A percentile compares a stretch with the other conserved stretches of the same genome.
phyloP scores from a whole-genome alignment of 768 basidiomycete species.

The Rhodotorula babjevae region DNA sequence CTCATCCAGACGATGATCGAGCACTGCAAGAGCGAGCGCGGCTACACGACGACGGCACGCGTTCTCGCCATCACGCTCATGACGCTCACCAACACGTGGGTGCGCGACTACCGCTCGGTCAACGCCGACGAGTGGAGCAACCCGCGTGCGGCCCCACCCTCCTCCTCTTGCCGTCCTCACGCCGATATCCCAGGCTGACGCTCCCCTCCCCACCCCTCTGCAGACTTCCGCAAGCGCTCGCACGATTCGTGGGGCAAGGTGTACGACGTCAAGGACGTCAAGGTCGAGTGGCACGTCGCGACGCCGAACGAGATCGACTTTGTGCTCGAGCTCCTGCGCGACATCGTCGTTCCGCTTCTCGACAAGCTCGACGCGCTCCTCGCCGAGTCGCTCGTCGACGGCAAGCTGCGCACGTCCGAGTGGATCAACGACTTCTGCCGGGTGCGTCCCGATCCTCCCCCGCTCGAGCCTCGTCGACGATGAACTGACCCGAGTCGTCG shows the following conservation, averaged over 20 bases:
- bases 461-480: neutral
- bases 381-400: slow-evolving; percentile 54
- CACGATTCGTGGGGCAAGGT: slow-evolving; percentile 67
- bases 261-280: slow-evolving; percentile 65
- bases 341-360: slow-evolving; percentile 63
- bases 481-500: neutral
- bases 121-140: slow-evolving; percentile 72
- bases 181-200: slow-evolving; percentile 52
- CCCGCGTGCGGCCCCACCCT: slow-evolving; percentile 54
- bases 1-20: slow-evolving; percentile 63
- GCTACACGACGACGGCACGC: slow-evolving; percentile 75
- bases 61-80: slow-evolving; percentile 66
- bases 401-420: slow-evolving; percentile 52
- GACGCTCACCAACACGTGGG: slow-evolving; percentile 74
- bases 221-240: slow-evolving; percentile 47
- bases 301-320: slow-evolving; percentile 66
- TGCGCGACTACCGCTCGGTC: slow-evolving; percentile 72
- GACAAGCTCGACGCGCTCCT: slow-evolving; percentile 58
- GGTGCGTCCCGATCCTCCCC: slow-evolving; percentile 43
- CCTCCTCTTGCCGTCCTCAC: neutral
- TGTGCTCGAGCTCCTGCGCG: slow-evolving; percentile 63
- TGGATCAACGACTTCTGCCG: slow-evolving; percentile 88
- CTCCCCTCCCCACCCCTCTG: too few species aligned
- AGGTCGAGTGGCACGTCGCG: slow-evolving; percentile 81
- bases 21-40: slow-evolving; percentile 71